Evolutionary conservation across 2,329 filamentous ascomycete genomes (phyloP).

Genomic region (Davidsoniella virescens): DNA sequence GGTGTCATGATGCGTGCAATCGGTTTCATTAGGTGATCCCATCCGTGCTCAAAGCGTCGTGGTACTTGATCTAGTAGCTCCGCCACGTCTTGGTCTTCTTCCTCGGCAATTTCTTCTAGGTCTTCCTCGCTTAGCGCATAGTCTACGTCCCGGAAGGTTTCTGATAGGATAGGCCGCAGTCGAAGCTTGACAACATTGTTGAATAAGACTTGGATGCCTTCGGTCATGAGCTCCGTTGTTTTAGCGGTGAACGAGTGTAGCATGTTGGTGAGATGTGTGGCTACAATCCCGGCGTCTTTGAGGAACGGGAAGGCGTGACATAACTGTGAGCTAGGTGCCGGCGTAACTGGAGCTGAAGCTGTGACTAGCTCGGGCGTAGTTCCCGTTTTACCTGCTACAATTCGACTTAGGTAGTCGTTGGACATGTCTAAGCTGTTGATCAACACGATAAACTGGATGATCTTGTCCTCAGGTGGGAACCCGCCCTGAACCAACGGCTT

Average conservation of each 20-base stretch:
- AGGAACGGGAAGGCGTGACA: conserved; percentile 63
- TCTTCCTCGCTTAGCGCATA: conserved; percentile 56
- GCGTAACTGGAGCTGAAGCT: conserved; percentile 1
- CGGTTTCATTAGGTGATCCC: conserved; percentile 73
- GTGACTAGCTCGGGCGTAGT: conserved; percentile 22
- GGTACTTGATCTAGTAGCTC: conserved; percentile 51
- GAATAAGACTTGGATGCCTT: conserved; percentile 75
- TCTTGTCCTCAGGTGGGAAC: conserved; percentile 72
- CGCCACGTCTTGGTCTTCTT: conserved; percentile 30
- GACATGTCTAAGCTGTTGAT: conserved; percentile 93
- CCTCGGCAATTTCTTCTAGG: conserved; percentile 36
- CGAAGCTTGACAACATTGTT: conserved; percentile 74
- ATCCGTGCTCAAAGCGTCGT: conserved; percentile 66
- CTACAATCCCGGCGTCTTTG: conserved; percentile 55
- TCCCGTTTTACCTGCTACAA: conserved; percentile 53
- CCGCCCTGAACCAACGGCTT: conserved; percentile 62
- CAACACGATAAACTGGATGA: conserved; percentile 77
- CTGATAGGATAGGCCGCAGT: conserved; percentile 66
- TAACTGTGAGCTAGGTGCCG: conserved; percentile 28
- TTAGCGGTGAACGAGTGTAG: conserved; percentile 60
- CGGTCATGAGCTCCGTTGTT: conserved; percentile 63
- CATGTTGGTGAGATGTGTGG: conserved; percentile 50
- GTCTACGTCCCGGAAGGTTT: conserved; percentile 83
- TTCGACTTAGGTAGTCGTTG: conserved; percentile 77
- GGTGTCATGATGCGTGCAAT: conserved; percentile 71